Evolutionary conservation across 2,329 filamentous ascomycete genomes (phyloP).

Genomic region (Fusarium sp.): DNA sequence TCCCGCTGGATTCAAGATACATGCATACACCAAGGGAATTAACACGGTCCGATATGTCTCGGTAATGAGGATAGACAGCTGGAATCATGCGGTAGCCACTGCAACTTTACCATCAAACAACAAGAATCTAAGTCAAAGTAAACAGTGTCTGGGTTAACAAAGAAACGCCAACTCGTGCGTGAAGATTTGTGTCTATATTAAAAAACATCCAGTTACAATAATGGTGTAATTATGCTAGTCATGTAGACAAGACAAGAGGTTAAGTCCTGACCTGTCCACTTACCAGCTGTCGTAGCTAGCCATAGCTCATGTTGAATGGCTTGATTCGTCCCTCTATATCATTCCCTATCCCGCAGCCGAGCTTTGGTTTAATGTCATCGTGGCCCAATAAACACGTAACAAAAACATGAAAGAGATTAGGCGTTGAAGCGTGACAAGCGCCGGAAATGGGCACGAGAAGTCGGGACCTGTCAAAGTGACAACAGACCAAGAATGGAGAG

Average conservation of each 20-base stretch:
- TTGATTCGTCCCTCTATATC: conserved; percentile 37
- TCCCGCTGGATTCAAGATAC: neutral
- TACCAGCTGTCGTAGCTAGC: conserved; percentile 31
- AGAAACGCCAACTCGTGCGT: conserved; percentile 2
- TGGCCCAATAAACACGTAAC: conserved; percentile 27
- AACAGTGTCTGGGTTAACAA: neutral
- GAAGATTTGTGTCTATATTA: conserved; percentile 18
- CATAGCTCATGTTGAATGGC: conserved; percentile 54
- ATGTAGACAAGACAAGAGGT: conserved; percentile 14
- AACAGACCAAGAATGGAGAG: neutral
- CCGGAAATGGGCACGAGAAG: neutral
- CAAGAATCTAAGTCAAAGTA: neutral
- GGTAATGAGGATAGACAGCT: conserved; percentile 12
- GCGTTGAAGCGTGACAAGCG: conserved; percentile 1
- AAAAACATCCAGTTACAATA: conserved; percentile 10
- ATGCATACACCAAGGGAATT: neutral
- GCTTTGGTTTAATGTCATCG: conserved; percentile 41
- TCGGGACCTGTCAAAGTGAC: neutral
- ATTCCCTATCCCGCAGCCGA: conserved; percentile 42
- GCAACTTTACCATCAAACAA: neutral
- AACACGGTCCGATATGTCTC: conserved; percentile 19
- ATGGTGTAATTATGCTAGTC: conserved; percentile 23
- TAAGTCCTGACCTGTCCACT: conserved; percentile 18
- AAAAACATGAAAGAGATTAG: conserved; percentile 2
- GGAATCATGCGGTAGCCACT: conserved; percentile 4